A percentile compares a stretch with the other conserved stretches of the same genome.
Evolutionary conservation across 2,329 filamentous ascomycete genomes (phyloP).

Genomic region (Fusarium sp.): DNA sequence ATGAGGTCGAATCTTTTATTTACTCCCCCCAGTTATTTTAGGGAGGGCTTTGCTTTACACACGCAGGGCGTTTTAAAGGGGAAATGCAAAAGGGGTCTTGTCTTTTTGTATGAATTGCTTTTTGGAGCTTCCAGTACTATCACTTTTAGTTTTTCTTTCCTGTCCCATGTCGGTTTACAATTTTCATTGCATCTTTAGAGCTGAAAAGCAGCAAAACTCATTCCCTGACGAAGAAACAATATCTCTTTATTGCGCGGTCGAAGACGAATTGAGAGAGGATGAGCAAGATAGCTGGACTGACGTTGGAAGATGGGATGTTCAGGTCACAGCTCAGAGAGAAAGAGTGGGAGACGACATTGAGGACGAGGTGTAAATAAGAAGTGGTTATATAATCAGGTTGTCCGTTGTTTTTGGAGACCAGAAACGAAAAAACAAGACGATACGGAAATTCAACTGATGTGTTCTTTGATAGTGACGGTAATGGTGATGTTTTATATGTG

Average conservation of each 20-base stretch:
- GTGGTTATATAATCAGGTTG: conserved; percentile 45
- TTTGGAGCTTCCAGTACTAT: conserved; percentile 38
- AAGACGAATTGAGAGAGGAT: conserved; percentile 13
- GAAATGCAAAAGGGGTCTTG: conserved; percentile 41
- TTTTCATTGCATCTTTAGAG: conserved; percentile 47
- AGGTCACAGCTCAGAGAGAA: conserved; percentile 8
- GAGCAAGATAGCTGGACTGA: conserved; percentile 2
- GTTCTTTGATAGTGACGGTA: background rate
- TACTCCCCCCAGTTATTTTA: conserved; percentile 25
- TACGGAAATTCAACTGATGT: conserved; percentile 21
- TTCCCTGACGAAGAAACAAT: conserved; percentile 43
- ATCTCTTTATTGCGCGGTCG: conserved; percentile 37
- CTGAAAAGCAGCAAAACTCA: conserved; percentile 44
- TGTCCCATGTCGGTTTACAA: conserved; percentile 40
- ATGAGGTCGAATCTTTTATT: conserved; percentile 39
- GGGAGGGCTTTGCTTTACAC: conserved; percentile 45
- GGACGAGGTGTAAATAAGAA: conserved; percentile 39
- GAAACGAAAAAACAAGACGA: conserved; percentile 42
- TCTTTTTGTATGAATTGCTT: conserved; percentile 41
- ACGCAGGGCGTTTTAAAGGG: conserved; percentile 51
- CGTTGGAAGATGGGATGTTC: conserved; percentile 4
- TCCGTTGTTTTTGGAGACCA: conserved; percentile 44
- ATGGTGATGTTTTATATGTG: background rate
- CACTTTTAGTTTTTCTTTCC: conserved; percentile 38
- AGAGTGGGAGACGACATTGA: conserved; percentile 20